These are phyloP conservation scores for Kalmanozyma brasiliensis DNA, from an alignment of 1,284 basidiomycete species.

Conservation along the genomic window DNA sequence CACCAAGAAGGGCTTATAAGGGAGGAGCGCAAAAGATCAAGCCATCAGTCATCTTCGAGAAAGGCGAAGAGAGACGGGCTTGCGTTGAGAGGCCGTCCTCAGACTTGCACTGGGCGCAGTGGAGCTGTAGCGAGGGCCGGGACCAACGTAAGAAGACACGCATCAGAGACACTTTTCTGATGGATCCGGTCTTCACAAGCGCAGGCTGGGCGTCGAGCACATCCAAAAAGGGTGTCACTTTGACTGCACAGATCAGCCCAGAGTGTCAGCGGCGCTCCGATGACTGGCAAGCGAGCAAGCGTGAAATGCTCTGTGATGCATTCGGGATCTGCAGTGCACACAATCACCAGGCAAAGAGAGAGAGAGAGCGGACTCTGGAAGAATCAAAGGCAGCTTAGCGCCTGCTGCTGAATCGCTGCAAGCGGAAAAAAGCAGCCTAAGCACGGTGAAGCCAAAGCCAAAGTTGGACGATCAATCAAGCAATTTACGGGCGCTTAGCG, in stretches of 20 bases:
- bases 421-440: slow-evolving; percentile 10
- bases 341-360: slow-evolving; percentile 4
- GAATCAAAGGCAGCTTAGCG: slow-evolving; percentile 4
- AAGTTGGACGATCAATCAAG: too few relatives aligned
- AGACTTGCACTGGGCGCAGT: too few relatives aligned
- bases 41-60: not conserved
- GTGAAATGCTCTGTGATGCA: slow-evolving; percentile 6
- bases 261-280: slow-evolving; percentile 10
- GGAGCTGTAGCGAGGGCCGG: slow-evolving; percentile 3
- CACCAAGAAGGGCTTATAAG: not conserved
- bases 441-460: not conserved
- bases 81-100: too few relatives aligned
- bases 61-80: too few relatives aligned
- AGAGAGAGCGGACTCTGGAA: not conserved
- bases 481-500: slow-evolving; percentile 13
- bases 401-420: slow-evolving; percentile 8
- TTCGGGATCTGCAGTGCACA: slow-evolving; percentile 23
- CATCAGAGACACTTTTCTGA: slow-evolving; percentile 7
- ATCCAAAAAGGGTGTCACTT: slow-evolving; percentile 6
- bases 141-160: slow-evolving; percentile 3
- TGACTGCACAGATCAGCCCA: slow-evolving; percentile 6
- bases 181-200: slow-evolving; percentile 11
- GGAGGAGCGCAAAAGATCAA: too few relatives aligned
- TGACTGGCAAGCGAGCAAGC: not conserved
- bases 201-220: slow-evolving; percentile 10